phyloP scores from a whole-genome alignment of 2,329 filamentous ascomycete species.

The Nothophaeocryptopus gaeumannii region DNA sequence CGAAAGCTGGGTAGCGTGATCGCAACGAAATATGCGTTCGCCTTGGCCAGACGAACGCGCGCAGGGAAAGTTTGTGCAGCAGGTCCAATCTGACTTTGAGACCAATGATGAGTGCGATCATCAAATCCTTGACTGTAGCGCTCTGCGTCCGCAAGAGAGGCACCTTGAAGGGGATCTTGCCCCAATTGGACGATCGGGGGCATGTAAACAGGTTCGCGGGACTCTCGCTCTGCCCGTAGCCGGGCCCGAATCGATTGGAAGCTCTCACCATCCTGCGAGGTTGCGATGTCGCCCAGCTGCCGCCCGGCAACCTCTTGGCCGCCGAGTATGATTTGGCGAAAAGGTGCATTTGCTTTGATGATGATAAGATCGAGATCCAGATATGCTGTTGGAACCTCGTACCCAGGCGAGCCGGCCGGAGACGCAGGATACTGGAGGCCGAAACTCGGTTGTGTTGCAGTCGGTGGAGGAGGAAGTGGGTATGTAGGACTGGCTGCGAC shows the following conservation, averaged over 20 bases:
- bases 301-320: conserved; percentile 39
- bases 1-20: conserved; percentile 38
- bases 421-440: conserved; percentile 11
- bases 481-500: conserved; percentile 16
- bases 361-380: conserved; percentile 49
- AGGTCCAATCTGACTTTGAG: conserved; percentile 37
- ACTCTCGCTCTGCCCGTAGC: conserved; percentile 47
- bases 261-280: conserved; percentile 40
- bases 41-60: conserved; percentile 41
- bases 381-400: conserved; percentile 39
- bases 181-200: conserved; percentile 47
- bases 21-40: conserved; percentile 46
- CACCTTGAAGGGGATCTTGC: conserved; percentile 43
- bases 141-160: conserved; percentile 44
- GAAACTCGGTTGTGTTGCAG: conserved; percentile 19
- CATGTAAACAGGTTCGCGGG: conserved; percentile 50
- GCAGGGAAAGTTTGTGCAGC: conserved; percentile 37
- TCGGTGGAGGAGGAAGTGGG: conserved; percentile 19
- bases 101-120: conserved; percentile 41
- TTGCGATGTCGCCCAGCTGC: conserved; percentile 45
- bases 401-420: conserved; percentile 9
- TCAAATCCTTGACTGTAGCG: conserved; percentile 44
- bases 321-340: conserved; percentile 43
- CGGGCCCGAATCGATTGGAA: conserved; percentile 45
- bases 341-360: conserved; percentile 45